These are phyloP conservation scores for Gaeumannomyces sp. DNA, from an alignment of 2,329 filamentous ascomycete species.

Conservation along the genomic window DNA sequence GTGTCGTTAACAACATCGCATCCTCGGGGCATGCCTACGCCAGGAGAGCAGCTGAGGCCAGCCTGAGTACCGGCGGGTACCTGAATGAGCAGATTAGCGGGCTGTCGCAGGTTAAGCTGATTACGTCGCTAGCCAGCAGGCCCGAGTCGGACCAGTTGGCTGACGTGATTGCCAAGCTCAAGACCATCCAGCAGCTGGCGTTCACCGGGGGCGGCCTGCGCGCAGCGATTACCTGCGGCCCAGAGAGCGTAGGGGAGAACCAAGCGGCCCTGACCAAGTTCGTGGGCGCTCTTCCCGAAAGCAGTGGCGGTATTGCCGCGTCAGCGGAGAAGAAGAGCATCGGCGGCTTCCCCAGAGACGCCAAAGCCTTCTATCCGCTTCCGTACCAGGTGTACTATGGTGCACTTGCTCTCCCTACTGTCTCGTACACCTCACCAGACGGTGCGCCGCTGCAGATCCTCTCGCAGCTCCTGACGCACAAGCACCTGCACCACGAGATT, in stretches of 20 bases:
- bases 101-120: constrained; percentile 82
- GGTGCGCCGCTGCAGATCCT: constrained; percentile 82
- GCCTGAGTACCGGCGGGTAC: constrained; percentile 64
- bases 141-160: constrained; percentile 62
- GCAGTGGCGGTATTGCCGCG: constrained; percentile 16
- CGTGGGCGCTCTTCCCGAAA: constrained; percentile 50
- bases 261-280: constrained; percentile 66
- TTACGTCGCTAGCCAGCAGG: constrained; percentile 70
- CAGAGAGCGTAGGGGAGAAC: constrained; percentile 65
- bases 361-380: constrained; percentile 83
- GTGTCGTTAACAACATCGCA: constrained; percentile 85
- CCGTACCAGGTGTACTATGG: constrained; percentile 98
- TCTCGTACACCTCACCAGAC: constrained; percentile 70
- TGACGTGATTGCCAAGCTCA: constrained; percentile 76
- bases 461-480: constrained; percentile 88
- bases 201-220: constrained; percentile 60
- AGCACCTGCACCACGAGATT: constrained; percentile 94
- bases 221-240: constrained; percentile 78
- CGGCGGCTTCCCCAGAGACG: constrained; percentile 35
- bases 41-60: constrained; percentile 74
- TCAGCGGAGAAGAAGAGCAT: constrained; percentile 17
- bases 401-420: constrained; percentile 72
- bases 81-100: constrained; percentile 81
- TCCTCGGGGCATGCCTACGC: constrained; percentile 86
- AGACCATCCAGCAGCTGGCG: constrained; percentile 74